Evolutionary conservation across 768 basidiomycete species (phyloP), one percentile per base, ranked within the genome.

Genomic region (Boletus rubroflammeus): DNA sequence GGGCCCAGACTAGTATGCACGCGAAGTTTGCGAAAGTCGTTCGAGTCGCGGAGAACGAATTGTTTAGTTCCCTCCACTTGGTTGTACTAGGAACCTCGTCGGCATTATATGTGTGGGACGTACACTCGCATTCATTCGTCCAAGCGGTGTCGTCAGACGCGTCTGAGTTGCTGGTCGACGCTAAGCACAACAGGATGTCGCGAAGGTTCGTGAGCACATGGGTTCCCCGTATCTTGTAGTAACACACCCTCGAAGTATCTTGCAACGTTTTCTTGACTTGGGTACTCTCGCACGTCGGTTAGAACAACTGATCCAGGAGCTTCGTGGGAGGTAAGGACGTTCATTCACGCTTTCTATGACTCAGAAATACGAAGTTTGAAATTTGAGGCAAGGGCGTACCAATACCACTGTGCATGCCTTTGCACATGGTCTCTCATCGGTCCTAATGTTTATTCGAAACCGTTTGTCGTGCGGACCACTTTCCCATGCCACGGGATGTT

Each of bases 41-140:
- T 34, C 78, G 80, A 61, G 68, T 83, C 23, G 66, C 73, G 6
- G 75, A 78, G 44, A 58, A 62, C 8, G 78, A 85, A 17, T 65
- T 90, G 25, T 71, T 85, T 15, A 56, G 67, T 13, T 80, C 79
- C 6, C 74, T 92, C 29, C 78, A 77, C 53, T 73, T 76, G 67
- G 80, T 79, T 3, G 73, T 85, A 6, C 72, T 86, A 31, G 90
- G 90, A 40, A 77, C 81, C 5, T 87, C 90, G 1, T 91, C 90
- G 15, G 62, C 73, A 5, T 72, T 88, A 28, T 80, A 86, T 65
- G 69, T 70, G 9, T 93, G 90, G 90, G 78, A 90, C 65, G 42
- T 69, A 1, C 31, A 32, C 2, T 64, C 63, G 3, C 85, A 90
- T 59, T 75, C 72, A 17, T 93, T 95, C 61, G 65, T 80, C 3